A percentile compares a stretch with the other conserved stretches of the same genome.
phyloP scores from a whole-genome alignment of 2,329 filamentous ascomycete species.

The Exophiala lecanii-corni region DNA sequence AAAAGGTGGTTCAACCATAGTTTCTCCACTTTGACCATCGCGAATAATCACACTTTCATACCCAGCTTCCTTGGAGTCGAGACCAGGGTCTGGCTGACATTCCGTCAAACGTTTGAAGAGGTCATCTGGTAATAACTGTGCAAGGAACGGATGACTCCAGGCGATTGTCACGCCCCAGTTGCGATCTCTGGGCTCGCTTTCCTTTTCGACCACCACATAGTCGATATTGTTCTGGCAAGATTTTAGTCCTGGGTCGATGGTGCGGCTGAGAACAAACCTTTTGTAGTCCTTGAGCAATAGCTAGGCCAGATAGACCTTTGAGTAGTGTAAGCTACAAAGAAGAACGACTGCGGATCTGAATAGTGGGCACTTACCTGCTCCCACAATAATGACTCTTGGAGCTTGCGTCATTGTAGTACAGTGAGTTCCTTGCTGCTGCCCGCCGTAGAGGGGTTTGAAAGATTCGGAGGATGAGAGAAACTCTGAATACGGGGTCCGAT shows the following conservation, averaged over 20 bases:
- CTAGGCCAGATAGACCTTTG: constrained; percentile 18
- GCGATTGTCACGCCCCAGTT: constrained; percentile 24
- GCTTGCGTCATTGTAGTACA: constrained; percentile 12
- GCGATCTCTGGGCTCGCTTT: constrained; percentile 18
- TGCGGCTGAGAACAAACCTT: constrained; percentile 5
- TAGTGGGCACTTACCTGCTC: constrained; percentile 15
- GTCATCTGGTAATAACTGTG: constrained; percentile 32
- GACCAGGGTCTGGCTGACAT: constrained; percentile 35
- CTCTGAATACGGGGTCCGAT: too few relatives aligned
- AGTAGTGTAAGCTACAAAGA: too few relatives aligned
- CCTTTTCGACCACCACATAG: constrained; percentile 20
- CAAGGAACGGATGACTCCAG: constrained; percentile 38
- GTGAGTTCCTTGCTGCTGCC: too few relatives aligned
- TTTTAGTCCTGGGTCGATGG: background rate
- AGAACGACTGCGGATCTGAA: too few relatives aligned
- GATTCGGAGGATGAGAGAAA: too few relatives aligned
- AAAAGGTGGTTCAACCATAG: constrained; percentile 28
- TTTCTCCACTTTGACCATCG: constrained; percentile 24
- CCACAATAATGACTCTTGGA: constrained; percentile 12
- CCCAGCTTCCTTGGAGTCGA: constrained; percentile 21
- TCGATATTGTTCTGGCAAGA: constrained; percentile 19
- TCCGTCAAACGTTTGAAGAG: constrained; percentile 30
- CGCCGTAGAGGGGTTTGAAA: too few relatives aligned
- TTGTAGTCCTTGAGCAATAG: constrained; percentile 19
- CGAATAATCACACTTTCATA: constrained; percentile 22